Percentiles rank a stretch among this genome's conserved stretches.
These are phyloP conservation scores for Starmerella cellae DNA, from an alignment of 805 yeast genomes.

Conservation along the genomic window DNA sequence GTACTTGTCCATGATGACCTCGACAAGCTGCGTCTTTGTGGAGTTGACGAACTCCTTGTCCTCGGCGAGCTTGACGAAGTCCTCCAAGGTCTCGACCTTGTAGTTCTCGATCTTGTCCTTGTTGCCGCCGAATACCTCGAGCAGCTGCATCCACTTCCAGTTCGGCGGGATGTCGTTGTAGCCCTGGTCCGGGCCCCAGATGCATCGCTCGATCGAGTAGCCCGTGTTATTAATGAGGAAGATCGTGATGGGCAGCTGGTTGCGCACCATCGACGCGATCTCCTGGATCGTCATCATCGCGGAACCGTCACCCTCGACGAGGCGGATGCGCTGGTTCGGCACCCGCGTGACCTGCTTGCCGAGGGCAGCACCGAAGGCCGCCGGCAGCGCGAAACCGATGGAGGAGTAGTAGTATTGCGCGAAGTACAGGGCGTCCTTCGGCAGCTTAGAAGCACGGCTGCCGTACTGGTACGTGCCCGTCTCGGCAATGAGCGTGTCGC, in stretches of 20 bases:
- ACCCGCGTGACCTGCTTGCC: conserved; percentile 33
- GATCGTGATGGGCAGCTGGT: conserved; percentile 50
- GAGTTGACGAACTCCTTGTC: conserved; percentile 28
- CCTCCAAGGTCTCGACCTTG: conserved; percentile 31
- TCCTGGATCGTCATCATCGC: conserved; percentile 93
- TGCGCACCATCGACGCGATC: conserved; percentile 48
- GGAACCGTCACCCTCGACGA: conserved; percentile 85
- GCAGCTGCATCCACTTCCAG: conserved; percentile 70
- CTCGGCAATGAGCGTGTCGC: conserved; percentile 65
- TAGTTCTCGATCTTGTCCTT: conserved; percentile 25
- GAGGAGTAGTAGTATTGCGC: conserved; percentile 71
- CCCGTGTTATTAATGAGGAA: conserved; percentile 75
- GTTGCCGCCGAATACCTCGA: conserved; percentile 40
- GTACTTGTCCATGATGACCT: conserved; percentile 42
- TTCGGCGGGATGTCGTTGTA: conserved; percentile 72
- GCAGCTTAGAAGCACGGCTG: conserved; percentile 51
- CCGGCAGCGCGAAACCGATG: conserved; percentile 81
- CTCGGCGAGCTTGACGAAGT: conserved; percentile 29
- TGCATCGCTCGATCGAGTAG: conserved; percentile 78
- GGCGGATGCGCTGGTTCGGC: conserved; percentile 42
- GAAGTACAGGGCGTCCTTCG: conserved; percentile 34
- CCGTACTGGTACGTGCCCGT: conserved; percentile 78
- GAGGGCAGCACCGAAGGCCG: conserved; percentile 67
- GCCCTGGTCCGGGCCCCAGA: conserved; percentile 59
- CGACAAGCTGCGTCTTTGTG: conserved; percentile 39